Base-by-base conservation (phyloP, 352 stramenopile species). In the Pythium aphanidermatum region DNA sequence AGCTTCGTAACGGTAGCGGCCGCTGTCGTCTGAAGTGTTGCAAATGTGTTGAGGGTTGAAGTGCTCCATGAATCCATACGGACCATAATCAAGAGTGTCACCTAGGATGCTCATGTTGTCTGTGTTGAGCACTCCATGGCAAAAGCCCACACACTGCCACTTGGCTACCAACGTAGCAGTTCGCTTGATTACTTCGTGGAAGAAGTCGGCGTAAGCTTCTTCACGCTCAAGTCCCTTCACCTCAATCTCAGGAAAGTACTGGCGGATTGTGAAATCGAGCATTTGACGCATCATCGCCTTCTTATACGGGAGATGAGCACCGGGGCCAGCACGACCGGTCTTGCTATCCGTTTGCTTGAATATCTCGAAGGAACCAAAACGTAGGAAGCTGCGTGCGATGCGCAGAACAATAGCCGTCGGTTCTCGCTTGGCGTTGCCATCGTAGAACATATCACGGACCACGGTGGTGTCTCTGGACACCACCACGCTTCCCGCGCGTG, bases 311-410 rank as follows among this genome's bases (percentile, higher is more conserved):
- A 89, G 33, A n/a, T 73, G 41, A 0, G 76, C 73, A 50, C 81
- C 93, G 1, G 86, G 83, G 0, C 86, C 86, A 4, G 56, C 45
- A 17, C 81, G 64, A 0, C 73, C 82, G 9, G 81, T 90, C 19
- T 65, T 42, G 2, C 63, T 24, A 41, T 96, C 83, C 30, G 63
- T 65, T 9, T 68, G 52, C 48, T 95, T 96, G 66, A 97, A 98
- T 49, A 98, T 83, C 68, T 99, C 95, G 38, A 99, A 95, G 56
- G 91, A 96, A 19, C 96, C 96, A 53, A 99, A 95, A 31, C 96
- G 74, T 5, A 98, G 52, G 55, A 99, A 99, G 35, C 67, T 96
- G 14, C 82, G 73, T 1, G 92, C 90, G 27, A 98, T 83, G 46
- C 95, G 74, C 34, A 85, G 70, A 9, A 96, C 76, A 12, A 95